Conservation (phyloP, 176 grass and related monocot genomes). For the Oryza longistaminata region DNA sequence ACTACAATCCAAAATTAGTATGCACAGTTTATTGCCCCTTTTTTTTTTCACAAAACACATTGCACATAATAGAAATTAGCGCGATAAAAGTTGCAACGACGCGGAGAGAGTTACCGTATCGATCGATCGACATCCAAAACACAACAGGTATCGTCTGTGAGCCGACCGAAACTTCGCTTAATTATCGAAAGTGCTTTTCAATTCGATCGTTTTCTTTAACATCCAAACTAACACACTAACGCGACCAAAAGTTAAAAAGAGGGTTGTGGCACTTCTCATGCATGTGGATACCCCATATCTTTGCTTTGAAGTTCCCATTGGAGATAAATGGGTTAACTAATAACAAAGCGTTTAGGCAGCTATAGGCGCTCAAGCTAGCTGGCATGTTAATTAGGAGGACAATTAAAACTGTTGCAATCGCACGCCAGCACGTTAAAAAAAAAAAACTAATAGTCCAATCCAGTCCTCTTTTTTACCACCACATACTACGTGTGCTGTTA, state of each 20-base stretch:
- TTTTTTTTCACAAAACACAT: too few relatives aligned
- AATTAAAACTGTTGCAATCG: constrained; percentile 23
- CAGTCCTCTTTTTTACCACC: too few relatives aligned
- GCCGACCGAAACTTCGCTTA: neutral
- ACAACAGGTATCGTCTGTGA: too few relatives aligned
- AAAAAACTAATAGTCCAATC: neutral
- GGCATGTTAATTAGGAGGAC: too few relatives aligned
- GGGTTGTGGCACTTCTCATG: neutral
- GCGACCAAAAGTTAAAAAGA: constrained; percentile 23
- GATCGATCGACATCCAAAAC: too few relatives aligned
- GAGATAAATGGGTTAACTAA: neutral
- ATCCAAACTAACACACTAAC: neutral
- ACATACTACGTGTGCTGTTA: neutral
- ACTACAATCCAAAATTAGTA: too few relatives aligned
- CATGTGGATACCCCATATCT: neutral
- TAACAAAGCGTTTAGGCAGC: neutral
- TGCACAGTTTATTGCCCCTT: too few relatives aligned
- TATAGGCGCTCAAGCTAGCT: too few relatives aligned
- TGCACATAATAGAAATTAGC: too few relatives aligned
- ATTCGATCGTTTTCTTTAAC: neutral
- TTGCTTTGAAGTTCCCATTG: constrained; percentile 25
- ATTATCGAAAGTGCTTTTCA: constrained; percentile 15
- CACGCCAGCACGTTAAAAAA: neutral
- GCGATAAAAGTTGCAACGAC: too few relatives aligned
- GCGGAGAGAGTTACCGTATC: too few relatives aligned